A percentile compares a stretch with the other conserved stretches of the same genome.
Conservation (phyloP, 768 basidiomycete genomes). For the Russula emetica region DNA sequence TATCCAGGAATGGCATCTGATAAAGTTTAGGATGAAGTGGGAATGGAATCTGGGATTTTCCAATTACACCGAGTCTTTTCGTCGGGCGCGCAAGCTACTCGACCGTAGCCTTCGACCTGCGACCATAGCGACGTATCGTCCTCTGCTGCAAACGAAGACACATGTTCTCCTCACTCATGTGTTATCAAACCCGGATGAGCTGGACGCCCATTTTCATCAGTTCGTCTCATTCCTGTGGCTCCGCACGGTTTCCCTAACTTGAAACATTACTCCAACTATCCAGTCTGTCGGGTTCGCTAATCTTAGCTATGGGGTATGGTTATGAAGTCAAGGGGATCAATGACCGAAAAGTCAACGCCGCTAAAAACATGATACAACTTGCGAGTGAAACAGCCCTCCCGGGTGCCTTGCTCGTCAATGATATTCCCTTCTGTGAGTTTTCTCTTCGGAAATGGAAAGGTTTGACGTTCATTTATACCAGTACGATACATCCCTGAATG, state of each 20-base stretch:
- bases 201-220: constrained; percentile 4
- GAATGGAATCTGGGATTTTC: not conserved
- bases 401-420: constrained; percentile 6
- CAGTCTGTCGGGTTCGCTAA: constrained; percentile 6
- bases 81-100: constrained; percentile 5
- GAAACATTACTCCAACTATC: not conserved
- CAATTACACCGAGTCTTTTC: not conserved
- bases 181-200: constrained; percentile 1
- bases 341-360: not conserved
- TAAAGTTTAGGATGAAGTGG: not conserved
- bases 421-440: not conserved
- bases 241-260: too few species aligned
- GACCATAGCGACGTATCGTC: not conserved
- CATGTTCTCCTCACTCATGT: constrained; percentile 5
- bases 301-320: constrained; percentile 10
- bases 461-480: not conserved
- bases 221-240: not conserved
- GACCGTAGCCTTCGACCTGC: constrained; percentile 13
- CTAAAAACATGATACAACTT: not conserved
- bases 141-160: constrained; percentile 3
- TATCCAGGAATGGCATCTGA: not conserved
- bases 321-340: constrained; percentile 4
- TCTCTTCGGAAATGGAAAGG: not conserved
- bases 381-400: not conserved
- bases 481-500: constrained; percentile 14